Conservation (phyloP, 1,139 yeast species). For the Candida sp. region DNA sequence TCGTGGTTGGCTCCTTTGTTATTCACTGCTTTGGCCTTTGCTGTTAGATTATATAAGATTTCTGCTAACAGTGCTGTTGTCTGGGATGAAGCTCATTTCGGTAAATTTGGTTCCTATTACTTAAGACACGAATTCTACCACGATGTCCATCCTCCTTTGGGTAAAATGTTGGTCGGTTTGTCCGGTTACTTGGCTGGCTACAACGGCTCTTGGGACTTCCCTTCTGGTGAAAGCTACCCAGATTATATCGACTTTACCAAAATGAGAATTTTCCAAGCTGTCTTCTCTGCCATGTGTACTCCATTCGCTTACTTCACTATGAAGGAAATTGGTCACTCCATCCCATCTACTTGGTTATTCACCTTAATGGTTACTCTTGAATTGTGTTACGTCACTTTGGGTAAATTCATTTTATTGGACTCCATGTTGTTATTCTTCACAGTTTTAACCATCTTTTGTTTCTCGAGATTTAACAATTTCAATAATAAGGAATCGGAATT, state of each 20-base stretch:
- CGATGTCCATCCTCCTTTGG: slow-evolving; percentile 98
- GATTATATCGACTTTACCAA: slow-evolving; percentile 81
- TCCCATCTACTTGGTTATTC: slow-evolving; percentile 85
- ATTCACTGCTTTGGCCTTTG: slow-evolving; percentile 47
- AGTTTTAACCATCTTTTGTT: slow-evolving; percentile 73
- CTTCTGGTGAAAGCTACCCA: slow-evolving; percentile 83
- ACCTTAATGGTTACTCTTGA: slow-evolving; percentile 86
- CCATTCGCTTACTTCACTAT: slow-evolving; percentile 94
- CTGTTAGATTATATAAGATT: slow-evolving; percentile 52
- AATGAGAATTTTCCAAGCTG: slow-evolving; percentile 93
- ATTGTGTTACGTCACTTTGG: slow-evolving; percentile 82
- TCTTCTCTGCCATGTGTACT: slow-evolving; percentile 85
- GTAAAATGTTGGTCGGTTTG: slow-evolving; percentile 94
- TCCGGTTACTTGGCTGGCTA: slow-evolving; percentile 95
- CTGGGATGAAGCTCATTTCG: slow-evolving; percentile 78
- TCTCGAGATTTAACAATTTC: slow-evolving; percentile 74
- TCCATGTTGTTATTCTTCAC: slow-evolving; percentile 96
- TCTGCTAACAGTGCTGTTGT: slow-evolving; percentile 50
- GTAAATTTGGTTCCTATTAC: slow-evolving; percentile 92
- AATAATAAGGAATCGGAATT: slow-evolving; percentile 55
- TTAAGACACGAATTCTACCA: slow-evolving; percentile 91
- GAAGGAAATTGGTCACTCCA: slow-evolving; percentile 77
- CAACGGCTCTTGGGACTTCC: slow-evolving; percentile 94
- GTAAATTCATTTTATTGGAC: slow-evolving; percentile 88
- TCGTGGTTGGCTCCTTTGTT: slow-evolving; percentile 41